phyloP scores from a whole-genome alignment of 1,284 basidiomycete species.

The Pascua guehoae region DNA sequence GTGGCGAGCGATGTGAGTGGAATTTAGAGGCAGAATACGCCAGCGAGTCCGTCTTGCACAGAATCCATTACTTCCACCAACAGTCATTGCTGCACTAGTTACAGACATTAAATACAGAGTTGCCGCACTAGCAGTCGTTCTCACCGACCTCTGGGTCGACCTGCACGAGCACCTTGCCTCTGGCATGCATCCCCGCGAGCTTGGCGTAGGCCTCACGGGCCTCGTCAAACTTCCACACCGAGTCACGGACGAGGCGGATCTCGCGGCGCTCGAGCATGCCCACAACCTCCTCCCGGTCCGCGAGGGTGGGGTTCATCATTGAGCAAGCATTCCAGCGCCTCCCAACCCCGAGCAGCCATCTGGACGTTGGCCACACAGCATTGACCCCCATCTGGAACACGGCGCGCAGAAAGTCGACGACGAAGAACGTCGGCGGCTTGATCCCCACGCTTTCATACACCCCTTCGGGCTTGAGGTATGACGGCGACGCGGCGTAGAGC shows the following conservation, averaged over 20 bases:
- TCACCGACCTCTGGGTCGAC: not conserved
- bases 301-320: constrained; percentile 3
- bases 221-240: constrained; percentile 57
- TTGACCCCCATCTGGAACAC: constrained; percentile 6
- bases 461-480: constrained; percentile 3
- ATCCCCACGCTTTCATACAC: constrained; percentile 24
- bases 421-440: constrained; percentile 7
- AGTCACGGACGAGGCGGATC: constrained; percentile 8
- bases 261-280: constrained; percentile 1
- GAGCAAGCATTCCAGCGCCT: constrained; percentile 1
- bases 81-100: too few species aligned
- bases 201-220: constrained; percentile 60
- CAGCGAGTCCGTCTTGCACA: too few species aligned
- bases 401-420: constrained; percentile 9
- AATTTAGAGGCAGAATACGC: too few species aligned
- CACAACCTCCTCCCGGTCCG: constrained; percentile 8
- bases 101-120: too few species aligned
- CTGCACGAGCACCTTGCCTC: constrained; percentile 59
- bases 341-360: constrained; percentile 6
- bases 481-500: constrained; percentile 28
- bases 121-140: not conserved
- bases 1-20: too few species aligned
- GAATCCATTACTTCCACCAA: too few species aligned
- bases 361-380: constrained; percentile 9
- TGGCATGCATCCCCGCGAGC: constrained; percentile 57